These are phyloP conservation scores for Dichomitus squalens DNA, from an alignment of 1,284 basidiomycete genomes.

Conservation along the genomic window DNA sequence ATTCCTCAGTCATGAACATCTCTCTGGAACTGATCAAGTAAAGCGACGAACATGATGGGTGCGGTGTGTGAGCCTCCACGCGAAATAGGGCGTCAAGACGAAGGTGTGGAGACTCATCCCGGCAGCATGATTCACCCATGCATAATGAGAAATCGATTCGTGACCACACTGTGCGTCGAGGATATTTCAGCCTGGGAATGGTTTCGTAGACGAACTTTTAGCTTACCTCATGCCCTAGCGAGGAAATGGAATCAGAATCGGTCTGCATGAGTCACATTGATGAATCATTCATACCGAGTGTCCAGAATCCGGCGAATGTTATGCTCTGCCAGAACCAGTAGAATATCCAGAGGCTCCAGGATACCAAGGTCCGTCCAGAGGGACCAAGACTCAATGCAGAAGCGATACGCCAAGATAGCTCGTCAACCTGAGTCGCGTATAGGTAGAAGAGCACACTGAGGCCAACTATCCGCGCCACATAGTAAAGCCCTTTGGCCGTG, in stretches of 20 bases:
- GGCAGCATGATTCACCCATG: slow-evolving; percentile 30
- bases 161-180: slow-evolving; percentile 33
- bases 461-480: slow-evolving; percentile 42
- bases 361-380: not conserved
- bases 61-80: slow-evolving; percentile 54
- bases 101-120: slow-evolving; percentile 39
- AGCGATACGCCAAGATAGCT: not conserved
- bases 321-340: slow-evolving; percentile 37
- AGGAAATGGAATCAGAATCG: not conserved
- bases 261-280: not conserved
- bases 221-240: slow-evolving; percentile 29
- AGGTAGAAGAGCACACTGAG: slow-evolving; percentile 27
- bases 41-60: slow-evolving; percentile 35
- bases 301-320: slow-evolving; percentile 31
- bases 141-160: slow-evolving; percentile 29
- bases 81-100: slow-evolving; percentile 51
- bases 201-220: not conserved
- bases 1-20: not conserved
- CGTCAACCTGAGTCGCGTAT: slow-evolving; percentile 29
- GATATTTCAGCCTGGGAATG: not conserved
- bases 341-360: slow-evolving; percentile 25
- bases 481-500: slow-evolving; percentile 37
- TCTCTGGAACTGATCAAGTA: not conserved
- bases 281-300: slow-evolving; percentile 26
- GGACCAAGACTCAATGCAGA: not conserved